Base-by-base conservation (phyloP, 345 rosid species). In the Gossypium sturtianum region DNA sequence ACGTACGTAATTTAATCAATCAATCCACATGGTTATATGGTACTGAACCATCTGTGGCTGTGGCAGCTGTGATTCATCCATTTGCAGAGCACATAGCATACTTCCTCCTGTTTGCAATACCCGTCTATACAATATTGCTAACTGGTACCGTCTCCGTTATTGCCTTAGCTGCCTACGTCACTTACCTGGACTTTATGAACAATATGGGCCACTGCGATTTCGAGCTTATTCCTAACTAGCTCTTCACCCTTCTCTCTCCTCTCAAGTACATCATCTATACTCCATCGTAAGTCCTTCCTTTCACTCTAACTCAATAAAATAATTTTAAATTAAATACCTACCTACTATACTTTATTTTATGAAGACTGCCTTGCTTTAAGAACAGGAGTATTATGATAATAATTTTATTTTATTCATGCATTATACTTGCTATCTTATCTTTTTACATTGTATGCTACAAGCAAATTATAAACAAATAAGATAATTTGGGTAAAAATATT, bases 61-160 rank as follows among this genome's bases (percentile, higher is more conserved):
- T 57, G 34, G 82, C 91, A 93, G 98, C 97, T 45, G 93, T 91
- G 73, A 87, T 88, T 10, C 97, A 93, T 83, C 97, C 97, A 12
- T 91, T 91, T 65, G 96, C 88, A 0, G 98, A 93, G 80, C 88
- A 83, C 60, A 66, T 89, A 3, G 79, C 61, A 10, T 56, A 56
- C 11, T 56, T 56, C 61, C 9, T 20, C 25, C 23, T 56, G 29
- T 56, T 56, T 56, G 13, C 27, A 9, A 56, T 56, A 56, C 29
- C 61, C 27, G 0, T 56, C 4, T 19, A 20, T 12, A 20, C 61
- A 11, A 56, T 0, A 5, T 6, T 56, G 61, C 61, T 56, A 20
- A 56, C 25, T 20, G 61, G 15, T 56, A 20, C 61, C 0, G 27
- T 4, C 25, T 56, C 61, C 15, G 2, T 57, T 12, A 8, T 57